Evolutionary conservation across 345 rosid genomes (phyloP), one percentile per base, ranked within the genome.

Genomic region (Litchi chinensis): DNA sequence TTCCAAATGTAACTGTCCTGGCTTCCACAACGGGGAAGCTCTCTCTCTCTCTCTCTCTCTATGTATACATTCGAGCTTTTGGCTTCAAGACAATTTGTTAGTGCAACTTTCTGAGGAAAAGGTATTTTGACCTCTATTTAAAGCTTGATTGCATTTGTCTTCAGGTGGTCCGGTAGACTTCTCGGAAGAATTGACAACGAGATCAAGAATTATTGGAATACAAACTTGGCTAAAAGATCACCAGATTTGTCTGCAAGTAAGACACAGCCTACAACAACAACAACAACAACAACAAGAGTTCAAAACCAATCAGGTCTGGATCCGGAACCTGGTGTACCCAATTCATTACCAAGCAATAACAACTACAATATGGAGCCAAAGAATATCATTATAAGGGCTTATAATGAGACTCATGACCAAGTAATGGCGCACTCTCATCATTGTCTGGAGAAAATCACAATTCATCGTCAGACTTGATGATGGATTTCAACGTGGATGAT

Each of bases 141-240:
- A 18, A 32, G 40, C 19, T 22, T 39, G 3, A 1, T 12, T 10
- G 48, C n/a, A 44, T 19, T 9, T n/a, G 21, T 44, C 1, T 52
- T 11, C 46, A 86, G 89, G 32, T 86, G 89, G 89, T 84, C 87
- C n/a, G 87, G 89, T 5, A 77, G 87, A 59, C 82, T 86, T 21
- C 89, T 87, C 0, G 89, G 89, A 39, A 81, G 89, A 65, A 86
- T 85, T 8, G 87, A 83, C 70, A 86, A 86, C 37, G 89, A 86
- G 62, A 83, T 83, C 15, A 86, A 86, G 79, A 86, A 86, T 59
- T 86, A 82, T 63, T 86, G 89, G 89, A 82, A 86, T 73, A 81
- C 85, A 50, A 82, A 77, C 26, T 67, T 86, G 15, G 82, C 87
- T 1, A 83, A 83, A 72, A 85, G 79, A 52, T 70, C 68, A 21